These are phyloP conservation scores for Cymbopogon citratus DNA, from an alignment of 176 grass and related monocot species.

Conservation along the genomic window DNA sequence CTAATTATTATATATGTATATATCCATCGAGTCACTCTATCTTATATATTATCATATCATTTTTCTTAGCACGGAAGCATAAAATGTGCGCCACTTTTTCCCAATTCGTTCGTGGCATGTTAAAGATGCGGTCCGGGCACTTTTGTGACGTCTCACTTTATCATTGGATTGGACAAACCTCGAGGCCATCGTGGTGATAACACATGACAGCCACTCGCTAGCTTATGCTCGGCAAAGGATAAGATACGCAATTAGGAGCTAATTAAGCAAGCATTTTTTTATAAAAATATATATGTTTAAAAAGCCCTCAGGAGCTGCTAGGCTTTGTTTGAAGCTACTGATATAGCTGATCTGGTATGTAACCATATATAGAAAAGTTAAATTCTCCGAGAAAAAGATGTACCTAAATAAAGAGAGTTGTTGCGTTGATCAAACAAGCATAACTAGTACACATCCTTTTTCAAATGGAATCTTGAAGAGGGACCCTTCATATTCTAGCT, in stretches of 20 bases:
- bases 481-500: background rate
- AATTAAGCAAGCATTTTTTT: background rate
- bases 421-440: conserved; percentile 18
- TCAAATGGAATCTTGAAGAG: background rate
- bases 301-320: background rate
- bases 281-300: too few species aligned
- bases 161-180: conserved; percentile 37
- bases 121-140: background rate
- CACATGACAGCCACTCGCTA: conserved; percentile 34
- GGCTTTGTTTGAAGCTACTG: background rate
- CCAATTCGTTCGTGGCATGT: conserved; percentile 11
- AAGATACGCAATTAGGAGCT: conserved; percentile 6
- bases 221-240: background rate
- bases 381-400: background rate
- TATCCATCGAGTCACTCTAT: background rate
- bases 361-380: conserved; percentile 18
- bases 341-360: background rate
- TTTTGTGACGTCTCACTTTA: conserved; percentile 57
- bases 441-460: conserved; percentile 1
- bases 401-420: background rate
- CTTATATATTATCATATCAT: too few species aligned
- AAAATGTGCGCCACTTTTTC: conserved; percentile 1
- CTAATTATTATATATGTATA: background rate
- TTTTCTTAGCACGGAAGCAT: background rate
- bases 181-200: conserved; percentile 28